Evolutionary conservation across 345 rosid species (phyloP).

Genomic region (Eucalyptus cladocalyx): DNA sequence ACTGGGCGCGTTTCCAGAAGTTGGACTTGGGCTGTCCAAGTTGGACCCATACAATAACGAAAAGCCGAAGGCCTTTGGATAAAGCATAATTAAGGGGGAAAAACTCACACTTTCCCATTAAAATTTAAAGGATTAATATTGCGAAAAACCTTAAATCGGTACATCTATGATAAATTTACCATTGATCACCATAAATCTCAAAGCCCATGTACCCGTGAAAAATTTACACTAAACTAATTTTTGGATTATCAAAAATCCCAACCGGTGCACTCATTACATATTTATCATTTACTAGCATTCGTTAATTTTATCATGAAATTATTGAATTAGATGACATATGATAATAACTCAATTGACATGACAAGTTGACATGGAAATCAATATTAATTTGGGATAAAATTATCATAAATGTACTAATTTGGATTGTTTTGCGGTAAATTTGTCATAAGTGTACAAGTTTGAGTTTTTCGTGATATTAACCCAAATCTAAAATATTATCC

Average conservation of each 20-base stretch:
- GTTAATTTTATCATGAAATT: too few relatives aligned
- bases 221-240: too few relatives aligned
- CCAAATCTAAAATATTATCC: not conserved
- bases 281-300: not conserved
- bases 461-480: rapidly evolving
- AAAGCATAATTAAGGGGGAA: not conserved
- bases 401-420: too few relatives aligned
- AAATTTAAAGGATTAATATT: too few relatives aligned
- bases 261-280: not conserved
- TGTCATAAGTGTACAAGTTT: rapidly evolving
- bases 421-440: too few relatives aligned
- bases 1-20: not conserved
- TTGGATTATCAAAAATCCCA: not conserved
- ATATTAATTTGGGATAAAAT: too few relatives aligned
- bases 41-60: not conserved
- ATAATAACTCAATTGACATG: too few relatives aligned
- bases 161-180: not conserved
- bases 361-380: too few relatives aligned
- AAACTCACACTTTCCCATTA: not conserved
- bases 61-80: not conserved
- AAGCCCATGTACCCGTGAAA: rapidly evolving
- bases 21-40: not conserved
- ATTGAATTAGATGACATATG: not conserved
- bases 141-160: not conserved
- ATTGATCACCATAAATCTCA: not conserved